phyloP scores from a whole-genome alignment of 495 filamentous ascomycete species.

The Neurospora sp. region DNA sequence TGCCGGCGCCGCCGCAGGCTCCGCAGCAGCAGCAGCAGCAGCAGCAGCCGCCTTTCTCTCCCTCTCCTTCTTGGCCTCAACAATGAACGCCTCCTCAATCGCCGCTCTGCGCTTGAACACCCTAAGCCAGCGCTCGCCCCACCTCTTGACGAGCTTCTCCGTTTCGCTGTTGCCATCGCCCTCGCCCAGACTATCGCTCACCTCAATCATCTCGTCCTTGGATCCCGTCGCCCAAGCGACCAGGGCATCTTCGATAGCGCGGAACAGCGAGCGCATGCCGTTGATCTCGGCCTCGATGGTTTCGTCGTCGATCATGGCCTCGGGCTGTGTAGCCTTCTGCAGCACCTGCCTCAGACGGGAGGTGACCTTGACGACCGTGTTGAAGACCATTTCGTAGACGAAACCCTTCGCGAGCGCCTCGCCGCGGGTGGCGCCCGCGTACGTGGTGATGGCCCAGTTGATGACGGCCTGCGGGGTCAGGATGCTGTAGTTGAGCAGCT shows the following conservation, averaged over 20 bases:
- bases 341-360: slow-evolving; percentile 79
- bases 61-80: slow-evolving; percentile 29
- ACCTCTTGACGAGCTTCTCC: slow-evolving; percentile 60
- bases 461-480: slow-evolving; percentile 72
- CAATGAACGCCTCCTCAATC: slow-evolving; percentile 64
- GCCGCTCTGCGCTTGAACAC: slow-evolving; percentile 73
- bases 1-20: neutral
- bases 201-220: slow-evolving; percentile 58
- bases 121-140: slow-evolving; percentile 77
- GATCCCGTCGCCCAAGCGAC: slow-evolving; percentile 60
- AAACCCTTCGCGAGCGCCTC: slow-evolving; percentile 59
- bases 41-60: slow-evolving; percentile 6
- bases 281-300: slow-evolving; percentile 53
- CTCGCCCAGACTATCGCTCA: slow-evolving; percentile 33
- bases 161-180: slow-evolving; percentile 40
- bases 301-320: slow-evolving; percentile 30
- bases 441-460: slow-evolving; percentile 71
- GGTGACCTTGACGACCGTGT: slow-evolving; percentile 87
- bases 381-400: slow-evolving; percentile 79
- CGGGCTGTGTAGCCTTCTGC: slow-evolving; percentile 33
- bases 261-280: slow-evolving; percentile 71
- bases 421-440: slow-evolving; percentile 39
- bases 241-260: slow-evolving; percentile 68
- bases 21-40: slow-evolving; percentile 2
- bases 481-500: slow-evolving; percentile 95